Base-by-base conservation (phyloP, 352 stramenopile species). In the Pythium sp. region DNA sequence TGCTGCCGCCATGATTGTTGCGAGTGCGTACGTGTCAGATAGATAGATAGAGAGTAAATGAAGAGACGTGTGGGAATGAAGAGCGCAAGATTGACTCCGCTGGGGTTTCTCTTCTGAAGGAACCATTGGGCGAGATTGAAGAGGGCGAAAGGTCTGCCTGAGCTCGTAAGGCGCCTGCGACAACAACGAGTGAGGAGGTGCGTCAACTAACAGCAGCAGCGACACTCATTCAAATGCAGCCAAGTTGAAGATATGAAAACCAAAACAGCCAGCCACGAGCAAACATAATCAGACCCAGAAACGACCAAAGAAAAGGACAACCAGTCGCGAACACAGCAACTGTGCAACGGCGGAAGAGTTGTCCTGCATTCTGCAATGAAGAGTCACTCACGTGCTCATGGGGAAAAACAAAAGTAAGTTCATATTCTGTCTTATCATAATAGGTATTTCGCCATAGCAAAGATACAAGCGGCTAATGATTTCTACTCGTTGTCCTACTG, bases 1-100 rank as follows among this genome's bases (percentile, higher is more conserved):
- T 7, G 71, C 36, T 20, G 70, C 55, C n/a, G 68, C 38, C 36
- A 65, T 56, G 53, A 15, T 32, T 30, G 24, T 24, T 61, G 41
- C 32, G 46, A 14, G 8, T n/a, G 26, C 30, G 30, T 32, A 32
- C 30, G 36, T 43, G 36, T 15, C 11, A 18, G 11, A 43, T 11
- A 43, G 36, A 18, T 4, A 36, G 32, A 36, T 8, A 18, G 22
- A 56, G 28, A 20, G 22, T 5, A 9, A 22, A 12, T 47, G 53
- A n/a, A 34, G 3, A 58, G 53, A 26, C 30, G 7, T 26, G 24
- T 38, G 53, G 18, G 51, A 34, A 6, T 15, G 41, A n/a, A 20
- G 41, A 47, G 14, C 41, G 12, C 12, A 14, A 47, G 41, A 15
- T 5, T 47, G 41, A n/a, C 41, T 15, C 36, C 41, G 41, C 8